Percentiles rank a stretch among this genome's conserved stretches.
Evolutionary conservation across 768 basidiomycete genomes (phyloP).

Genomic region (Suillus weaverae): DNA sequence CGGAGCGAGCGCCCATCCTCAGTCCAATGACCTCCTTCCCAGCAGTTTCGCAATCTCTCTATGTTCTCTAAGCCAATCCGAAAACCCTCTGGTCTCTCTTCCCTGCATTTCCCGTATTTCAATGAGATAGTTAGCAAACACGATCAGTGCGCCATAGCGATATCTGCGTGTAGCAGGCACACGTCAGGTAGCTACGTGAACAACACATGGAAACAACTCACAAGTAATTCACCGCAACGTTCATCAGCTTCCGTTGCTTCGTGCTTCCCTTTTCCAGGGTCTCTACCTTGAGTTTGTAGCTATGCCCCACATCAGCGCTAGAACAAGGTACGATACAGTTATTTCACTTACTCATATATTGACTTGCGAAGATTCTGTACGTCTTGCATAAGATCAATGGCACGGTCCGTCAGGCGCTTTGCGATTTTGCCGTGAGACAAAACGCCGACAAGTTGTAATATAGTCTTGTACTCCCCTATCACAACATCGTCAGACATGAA

Average conservation of each 20-base stretch:
- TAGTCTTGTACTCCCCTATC: slow-evolving; percentile 96
- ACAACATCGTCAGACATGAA: slow-evolving; percentile 5
- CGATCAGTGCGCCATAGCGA: slow-evolving; percentile 89
- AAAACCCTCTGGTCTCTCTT: slow-evolving; percentile 56
- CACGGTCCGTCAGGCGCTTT: slow-evolving; percentile 85
- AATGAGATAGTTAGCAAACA: slow-evolving; percentile 93
- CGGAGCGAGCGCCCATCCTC: slow-evolving; percentile 9
- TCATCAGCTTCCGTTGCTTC: slow-evolving; percentile 75
- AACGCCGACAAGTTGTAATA: slow-evolving; percentile 90
- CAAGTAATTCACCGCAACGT: slow-evolving; percentile 87
- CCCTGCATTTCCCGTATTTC: slow-evolving; percentile 52
- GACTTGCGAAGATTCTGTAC: slow-evolving; percentile 97
- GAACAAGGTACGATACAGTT: neutral
- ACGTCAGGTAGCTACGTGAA: neutral
- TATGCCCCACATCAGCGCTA: slow-evolving; percentile 31
- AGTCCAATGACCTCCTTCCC: slow-evolving; percentile 69
- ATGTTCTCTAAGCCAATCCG: slow-evolving; percentile 79
- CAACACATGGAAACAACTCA: slow-evolving; percentile 32
- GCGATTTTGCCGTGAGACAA: slow-evolving; percentile 91
- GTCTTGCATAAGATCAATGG: slow-evolving; percentile 91
- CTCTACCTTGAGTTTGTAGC: slow-evolving; percentile 89
- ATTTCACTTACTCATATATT: slow-evolving; percentile 78
- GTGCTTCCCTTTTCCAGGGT: slow-evolving; percentile 75
- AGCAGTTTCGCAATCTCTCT: slow-evolving; percentile 82
- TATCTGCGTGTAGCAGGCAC: slow-evolving; percentile 44